These are phyloP conservation scores for Cryptococcus sp. DNA, from an alignment of 1,284 basidiomycete genomes.

Conservation along the genomic window DNA sequence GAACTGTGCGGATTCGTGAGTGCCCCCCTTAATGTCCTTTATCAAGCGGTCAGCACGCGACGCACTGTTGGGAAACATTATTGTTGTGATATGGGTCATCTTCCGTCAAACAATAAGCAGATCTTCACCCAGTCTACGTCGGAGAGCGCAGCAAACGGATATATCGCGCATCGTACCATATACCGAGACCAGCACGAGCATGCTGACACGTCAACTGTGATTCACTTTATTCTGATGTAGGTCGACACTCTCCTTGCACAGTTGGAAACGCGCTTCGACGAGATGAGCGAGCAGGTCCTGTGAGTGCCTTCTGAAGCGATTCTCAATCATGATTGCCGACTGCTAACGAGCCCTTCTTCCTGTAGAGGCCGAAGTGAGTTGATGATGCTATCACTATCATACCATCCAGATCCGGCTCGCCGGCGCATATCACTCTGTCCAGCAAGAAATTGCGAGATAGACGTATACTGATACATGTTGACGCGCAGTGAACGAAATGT, in stretches of 20 bases:
- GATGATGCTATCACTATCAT: neutral
- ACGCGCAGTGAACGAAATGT: slow-evolving; percentile 50
- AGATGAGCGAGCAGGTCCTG: slow-evolving; percentile 53
- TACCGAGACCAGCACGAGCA: too few relatives aligned
- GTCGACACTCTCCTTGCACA: slow-evolving; percentile 49
- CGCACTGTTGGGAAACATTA: neutral
- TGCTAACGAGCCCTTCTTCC: neutral
- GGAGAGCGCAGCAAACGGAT: too few relatives aligned
- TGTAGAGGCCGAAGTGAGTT: slow-evolving; percentile 38
- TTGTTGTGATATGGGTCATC: neutral
- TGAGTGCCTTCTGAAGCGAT: slow-evolving; percentile 25
- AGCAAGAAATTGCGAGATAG: neutral
- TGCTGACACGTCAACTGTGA: too few relatives aligned
- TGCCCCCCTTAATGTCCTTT: slow-evolving; percentile 2
- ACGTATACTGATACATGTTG: neutral
- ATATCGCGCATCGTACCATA: too few relatives aligned
- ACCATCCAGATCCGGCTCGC: too few relatives aligned
- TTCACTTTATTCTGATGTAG: slow-evolving; percentile 18
- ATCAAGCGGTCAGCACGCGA: neutral
- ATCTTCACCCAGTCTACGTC: too few relatives aligned
- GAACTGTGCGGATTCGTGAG: slow-evolving; percentile 50
- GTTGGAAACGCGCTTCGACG: slow-evolving; percentile 50
- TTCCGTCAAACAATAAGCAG: too few relatives aligned
- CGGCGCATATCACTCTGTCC: neutral
- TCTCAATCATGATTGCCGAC: neutral